These are phyloP conservation scores for Durusdinium trenchii DNA, from an alignment of 73 alveolate species.

Conservation along the genomic window DNA sequence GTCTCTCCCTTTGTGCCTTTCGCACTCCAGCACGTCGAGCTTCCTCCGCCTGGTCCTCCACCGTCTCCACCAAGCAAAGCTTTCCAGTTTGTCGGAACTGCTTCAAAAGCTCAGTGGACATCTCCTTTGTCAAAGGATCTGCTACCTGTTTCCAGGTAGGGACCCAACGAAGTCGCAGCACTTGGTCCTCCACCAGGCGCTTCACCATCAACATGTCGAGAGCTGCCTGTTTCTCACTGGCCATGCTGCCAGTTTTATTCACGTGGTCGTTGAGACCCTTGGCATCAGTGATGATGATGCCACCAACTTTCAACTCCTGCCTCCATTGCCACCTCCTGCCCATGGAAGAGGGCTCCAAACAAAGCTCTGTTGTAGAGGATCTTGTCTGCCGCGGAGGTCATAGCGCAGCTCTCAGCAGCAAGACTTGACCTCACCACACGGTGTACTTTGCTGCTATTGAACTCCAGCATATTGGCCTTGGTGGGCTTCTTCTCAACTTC, in stretches of 20 bases:
- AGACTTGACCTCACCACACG: neutral
- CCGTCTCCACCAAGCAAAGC: neutral
- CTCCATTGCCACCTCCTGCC: neutral
- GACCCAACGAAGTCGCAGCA: neutral
- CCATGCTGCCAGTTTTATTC: neutral
- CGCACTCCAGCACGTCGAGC: neutral
- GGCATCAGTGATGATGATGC: neutral
- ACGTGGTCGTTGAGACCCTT: neutral
- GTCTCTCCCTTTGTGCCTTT: neutral
- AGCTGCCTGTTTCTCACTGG: neutral
- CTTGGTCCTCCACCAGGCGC: neutral
- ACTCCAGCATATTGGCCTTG: too few relatives aligned
- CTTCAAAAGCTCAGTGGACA: neutral
- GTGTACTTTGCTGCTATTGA: too few relatives aligned
- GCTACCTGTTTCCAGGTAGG: neutral
- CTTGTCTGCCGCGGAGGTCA: neutral
- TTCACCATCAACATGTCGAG: neutral
- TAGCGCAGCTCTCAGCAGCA: neutral
- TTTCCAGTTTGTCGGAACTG: neutral
- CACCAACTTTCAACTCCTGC: neutral
- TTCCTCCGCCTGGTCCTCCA: neutral
- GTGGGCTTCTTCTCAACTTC: neutral
- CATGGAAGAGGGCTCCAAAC: neutral
- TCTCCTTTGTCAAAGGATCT: conserved; percentile 5
- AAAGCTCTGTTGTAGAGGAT: neutral